phyloP scores from a whole-genome alignment of 2,329 filamentous ascomycete species.

The Zymoseptoria tritici region DNA sequence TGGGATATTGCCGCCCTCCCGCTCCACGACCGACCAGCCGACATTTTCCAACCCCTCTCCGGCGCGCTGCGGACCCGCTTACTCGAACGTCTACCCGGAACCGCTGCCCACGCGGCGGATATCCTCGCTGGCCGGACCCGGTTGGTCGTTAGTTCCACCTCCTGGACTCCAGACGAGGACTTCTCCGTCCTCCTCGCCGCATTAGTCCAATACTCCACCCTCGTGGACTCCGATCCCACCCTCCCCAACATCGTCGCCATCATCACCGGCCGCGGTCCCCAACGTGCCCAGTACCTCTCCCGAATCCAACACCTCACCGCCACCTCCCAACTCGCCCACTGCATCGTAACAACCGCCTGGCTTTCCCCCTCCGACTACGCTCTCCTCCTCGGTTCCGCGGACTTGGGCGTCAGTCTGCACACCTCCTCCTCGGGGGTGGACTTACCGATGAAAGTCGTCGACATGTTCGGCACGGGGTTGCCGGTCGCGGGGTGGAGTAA shows the following conservation, averaged over 20 bases:
- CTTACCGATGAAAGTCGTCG: conserved; percentile 97
- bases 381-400: conserved; percentile 70
- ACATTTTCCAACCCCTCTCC: conserved; percentile 67
- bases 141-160: conserved; percentile 85
- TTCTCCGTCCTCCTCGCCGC: conserved; percentile 82
- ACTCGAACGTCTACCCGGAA: conserved; percentile 58
- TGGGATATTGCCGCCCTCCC: conserved; percentile 59
- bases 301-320: conserved; percentile 56
- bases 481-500: conserved; percentile 80
- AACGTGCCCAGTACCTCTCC: conserved; percentile 66
- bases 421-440: conserved; percentile 92
- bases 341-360: conserved; percentile 76
- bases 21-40: conserved; percentile 78
- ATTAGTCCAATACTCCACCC: conserved; percentile 62
- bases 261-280: conserved; percentile 90
- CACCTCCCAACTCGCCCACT: conserved; percentile 57
- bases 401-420: conserved; percentile 85
- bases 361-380: conserved; percentile 80
- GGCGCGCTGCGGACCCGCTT: conserved; percentile 48
- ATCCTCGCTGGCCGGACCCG: conserved; percentile 40
- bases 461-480: conserved; percentile 94
- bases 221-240: conserved; percentile 27
- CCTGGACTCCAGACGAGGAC: conserved; percentile 96
- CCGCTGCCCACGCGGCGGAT: conserved; percentile 50
- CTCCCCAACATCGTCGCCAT: conserved; percentile 70